Evolutionary conservation across 2,329 filamentous ascomycete genomes (phyloP).

Genomic region (Trichoderma atroviride): DNA sequence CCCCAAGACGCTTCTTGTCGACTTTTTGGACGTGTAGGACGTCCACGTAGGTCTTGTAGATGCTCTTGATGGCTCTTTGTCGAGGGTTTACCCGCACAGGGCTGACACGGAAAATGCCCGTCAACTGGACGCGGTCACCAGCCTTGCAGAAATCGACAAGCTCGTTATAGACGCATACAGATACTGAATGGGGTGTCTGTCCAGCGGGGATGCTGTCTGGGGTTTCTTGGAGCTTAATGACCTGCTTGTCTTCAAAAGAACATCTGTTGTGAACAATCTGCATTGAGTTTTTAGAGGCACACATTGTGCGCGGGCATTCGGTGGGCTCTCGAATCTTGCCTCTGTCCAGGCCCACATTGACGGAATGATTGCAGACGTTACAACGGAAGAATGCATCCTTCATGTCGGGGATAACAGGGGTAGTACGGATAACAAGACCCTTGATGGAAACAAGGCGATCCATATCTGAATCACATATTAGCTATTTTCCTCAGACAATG

Average conservation of each 20-base stretch:
- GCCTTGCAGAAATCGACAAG: slow-evolving; percentile 97
- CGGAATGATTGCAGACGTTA: slow-evolving; percentile 86
- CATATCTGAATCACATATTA: slow-evolving; percentile 63
- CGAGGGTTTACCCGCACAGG: slow-evolving; percentile 92
- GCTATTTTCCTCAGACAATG: background rate
- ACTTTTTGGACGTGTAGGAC: slow-evolving; percentile 95
- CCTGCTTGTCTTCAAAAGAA: slow-evolving; percentile 93
- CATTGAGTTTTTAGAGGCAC: slow-evolving; percentile 90
- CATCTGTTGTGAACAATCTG: slow-evolving; percentile 97
- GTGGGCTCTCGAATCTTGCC: slow-evolving; percentile 96
- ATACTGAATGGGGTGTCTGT: slow-evolving; percentile 96
- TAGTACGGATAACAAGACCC: slow-evolving; percentile 92
- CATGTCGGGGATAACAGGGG: slow-evolving; percentile 98
- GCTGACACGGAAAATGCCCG: slow-evolving; percentile 94
- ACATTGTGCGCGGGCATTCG: slow-evolving; percentile 79
- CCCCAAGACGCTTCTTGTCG: slow-evolving; percentile 90
- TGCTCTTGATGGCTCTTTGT: slow-evolving; percentile 87
- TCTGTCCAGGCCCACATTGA: slow-evolving; percentile 88
- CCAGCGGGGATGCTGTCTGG: slow-evolving; percentile 93
- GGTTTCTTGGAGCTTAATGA: slow-evolving; percentile 97
- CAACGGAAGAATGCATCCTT: slow-evolving; percentile 98
- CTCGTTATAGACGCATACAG: slow-evolving; percentile 94
- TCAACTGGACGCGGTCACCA: slow-evolving; percentile 92
- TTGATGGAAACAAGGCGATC: slow-evolving; percentile 95
- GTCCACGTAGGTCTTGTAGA: slow-evolving; percentile 98